Conservation (phyloP, 2,329 filamentous ascomycete genomes). For the Talaromyces sp. region DNA sequence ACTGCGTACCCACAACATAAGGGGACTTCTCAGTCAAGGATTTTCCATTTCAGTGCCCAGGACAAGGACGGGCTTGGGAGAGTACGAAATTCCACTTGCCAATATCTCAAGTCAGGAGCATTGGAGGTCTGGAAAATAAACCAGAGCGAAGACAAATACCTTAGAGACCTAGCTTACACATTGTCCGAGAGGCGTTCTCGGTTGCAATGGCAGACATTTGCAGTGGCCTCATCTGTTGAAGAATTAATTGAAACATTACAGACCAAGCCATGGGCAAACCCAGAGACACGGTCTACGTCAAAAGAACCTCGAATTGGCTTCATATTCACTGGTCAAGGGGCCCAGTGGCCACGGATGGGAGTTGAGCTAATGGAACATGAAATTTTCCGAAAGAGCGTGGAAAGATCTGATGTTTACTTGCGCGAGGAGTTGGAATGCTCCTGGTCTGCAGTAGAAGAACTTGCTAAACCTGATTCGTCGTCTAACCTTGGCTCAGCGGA, state of each 20-base stretch:
- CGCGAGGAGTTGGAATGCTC: background rate
- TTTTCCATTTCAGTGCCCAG: background rate
- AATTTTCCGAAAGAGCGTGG: slow-evolving; percentile 2
- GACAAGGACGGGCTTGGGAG: slow-evolving; percentile 2
- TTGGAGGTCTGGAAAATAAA: background rate
- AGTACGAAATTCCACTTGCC: background rate
- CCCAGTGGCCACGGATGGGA: slow-evolving; percentile 18
- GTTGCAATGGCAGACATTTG: slow-evolving; percentile 3
- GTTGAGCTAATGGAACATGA: slow-evolving; percentile 3
- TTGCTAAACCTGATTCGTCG: background rate
- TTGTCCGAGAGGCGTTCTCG: background rate
- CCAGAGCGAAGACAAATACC: background rate
- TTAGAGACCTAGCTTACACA: slow-evolving; percentile 5
- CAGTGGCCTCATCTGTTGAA: background rate
- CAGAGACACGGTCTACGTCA: background rate
- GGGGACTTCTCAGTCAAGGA: background rate
- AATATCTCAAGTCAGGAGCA: background rate
- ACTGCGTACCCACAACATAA: background rate
- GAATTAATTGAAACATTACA: background rate
- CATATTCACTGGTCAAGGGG: slow-evolving; percentile 20
- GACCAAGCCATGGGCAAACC: background rate
- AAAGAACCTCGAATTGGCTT: slow-evolving; percentile 13
- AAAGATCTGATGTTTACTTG: background rate
- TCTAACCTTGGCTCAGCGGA: background rate
- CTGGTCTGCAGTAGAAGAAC: background rate